Evolutionary conservation across 495 filamentous ascomycete species (phyloP).

Genomic region (Aspergillus ellipticus): DNA sequence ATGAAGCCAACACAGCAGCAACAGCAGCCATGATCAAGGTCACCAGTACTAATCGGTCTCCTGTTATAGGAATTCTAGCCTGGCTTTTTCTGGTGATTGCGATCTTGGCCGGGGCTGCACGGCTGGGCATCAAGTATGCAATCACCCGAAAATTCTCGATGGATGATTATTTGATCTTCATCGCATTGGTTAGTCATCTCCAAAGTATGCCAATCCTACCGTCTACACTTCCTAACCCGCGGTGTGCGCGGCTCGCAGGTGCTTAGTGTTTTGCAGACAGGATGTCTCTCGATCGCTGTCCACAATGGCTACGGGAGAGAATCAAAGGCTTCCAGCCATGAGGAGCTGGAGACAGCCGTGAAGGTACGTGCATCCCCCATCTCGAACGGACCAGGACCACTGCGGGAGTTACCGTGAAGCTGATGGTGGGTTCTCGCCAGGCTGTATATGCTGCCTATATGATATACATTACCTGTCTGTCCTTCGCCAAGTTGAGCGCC

Average conservation of each 20-base stretch:
- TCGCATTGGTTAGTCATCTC: not conserved
- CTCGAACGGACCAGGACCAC: too few species aligned
- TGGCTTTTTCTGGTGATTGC: not conserved
- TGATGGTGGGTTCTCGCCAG: not conserved
- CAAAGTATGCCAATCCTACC: too few species aligned
- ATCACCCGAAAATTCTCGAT: not conserved
- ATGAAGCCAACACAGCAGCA: too few species aligned
- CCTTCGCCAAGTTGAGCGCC: constrained; percentile 20
- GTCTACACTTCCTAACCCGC: not conserved
- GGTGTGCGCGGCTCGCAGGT: not conserved
- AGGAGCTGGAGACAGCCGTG: not conserved
- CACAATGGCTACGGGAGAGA: not conserved
- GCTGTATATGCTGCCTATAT: constrained; percentile 13
- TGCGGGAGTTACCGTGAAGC: not conserved
- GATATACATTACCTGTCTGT: constrained; percentile 19
- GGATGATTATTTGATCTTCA: not conserved
- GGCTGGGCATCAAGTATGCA: not conserved
- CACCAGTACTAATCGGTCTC: not conserved
- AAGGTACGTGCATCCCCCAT: not conserved
- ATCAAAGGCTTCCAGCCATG: not conserved
- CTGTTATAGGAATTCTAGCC: not conserved
- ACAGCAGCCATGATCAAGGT: not conserved
- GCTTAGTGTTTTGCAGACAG: not conserved
- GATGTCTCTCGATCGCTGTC: not conserved
- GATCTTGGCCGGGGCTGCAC: not conserved